Evolutionary conservation across 2,329 filamentous ascomycete species (phyloP).

Genomic region (Fusarium beomiforme): DNA sequence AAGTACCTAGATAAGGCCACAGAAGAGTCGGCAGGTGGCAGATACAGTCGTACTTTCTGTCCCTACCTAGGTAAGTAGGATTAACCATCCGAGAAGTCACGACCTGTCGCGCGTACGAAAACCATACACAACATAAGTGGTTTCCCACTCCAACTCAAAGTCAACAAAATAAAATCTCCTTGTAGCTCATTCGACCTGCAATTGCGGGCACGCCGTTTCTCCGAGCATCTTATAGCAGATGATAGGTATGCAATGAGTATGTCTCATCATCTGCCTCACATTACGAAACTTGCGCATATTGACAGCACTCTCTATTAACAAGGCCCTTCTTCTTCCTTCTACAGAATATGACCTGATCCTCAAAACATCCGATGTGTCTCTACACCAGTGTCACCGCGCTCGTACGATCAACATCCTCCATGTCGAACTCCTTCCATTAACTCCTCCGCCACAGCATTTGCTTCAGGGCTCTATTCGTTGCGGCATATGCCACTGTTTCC

Average conservation of each 20-base stretch:
- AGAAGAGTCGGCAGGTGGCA: conserved; percentile 1
- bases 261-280: background rate
- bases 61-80: no score
- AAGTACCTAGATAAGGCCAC: background rate
- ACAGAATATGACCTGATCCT: background rate
- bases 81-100: conserved; percentile 15
- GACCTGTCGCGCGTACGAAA: conserved; percentile 5
- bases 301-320: background rate
- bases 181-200: background rate
- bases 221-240: background rate
- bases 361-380: conserved; percentile 5
- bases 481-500: background rate
- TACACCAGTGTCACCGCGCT: conserved; percentile 27
- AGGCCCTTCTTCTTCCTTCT: background rate
- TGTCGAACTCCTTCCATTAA: background rate
- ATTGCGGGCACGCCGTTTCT: background rate
- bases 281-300: background rate
- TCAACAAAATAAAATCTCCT: background rate
- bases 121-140: conserved; percentile 7
- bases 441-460: background rate
- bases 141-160: background rate
- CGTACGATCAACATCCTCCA: conserved; percentile 13
- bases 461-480: background rate
- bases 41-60: background rate
- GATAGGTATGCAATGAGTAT: background rate